These are phyloP conservation scores for Combretum micranthum DNA, from an alignment of 345 rosid genomes.

Conservation along the genomic window DNA sequence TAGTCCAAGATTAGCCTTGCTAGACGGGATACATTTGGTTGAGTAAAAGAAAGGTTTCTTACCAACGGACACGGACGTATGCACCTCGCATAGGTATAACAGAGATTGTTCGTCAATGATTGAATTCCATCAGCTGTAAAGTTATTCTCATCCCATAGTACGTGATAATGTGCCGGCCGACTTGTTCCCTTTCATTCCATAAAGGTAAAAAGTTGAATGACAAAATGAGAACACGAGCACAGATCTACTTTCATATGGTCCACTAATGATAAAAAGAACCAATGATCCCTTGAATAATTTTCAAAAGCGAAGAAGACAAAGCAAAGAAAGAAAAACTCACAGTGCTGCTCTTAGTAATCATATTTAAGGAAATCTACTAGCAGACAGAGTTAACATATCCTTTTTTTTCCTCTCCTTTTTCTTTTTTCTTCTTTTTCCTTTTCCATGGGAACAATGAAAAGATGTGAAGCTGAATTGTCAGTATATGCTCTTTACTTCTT, in stretches of 20 bases:
- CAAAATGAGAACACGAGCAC: neutral
- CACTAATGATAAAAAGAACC: neutral
- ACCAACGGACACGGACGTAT: slow-evolving; percentile 97
- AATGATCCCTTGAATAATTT: neutral
- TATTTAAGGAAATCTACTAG: too few relatives aligned
- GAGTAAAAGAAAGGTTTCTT: slow-evolving; percentile 11
- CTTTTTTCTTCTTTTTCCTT: too few relatives aligned
- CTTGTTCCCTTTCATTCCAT: slow-evolving; percentile 70
- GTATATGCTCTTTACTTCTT: too few relatives aligned
- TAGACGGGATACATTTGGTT: too few relatives aligned
- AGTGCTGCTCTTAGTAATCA: too few relatives aligned
- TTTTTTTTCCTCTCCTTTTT: too few relatives aligned
- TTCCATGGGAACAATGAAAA: too few relatives aligned
- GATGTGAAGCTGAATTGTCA: too few relatives aligned
- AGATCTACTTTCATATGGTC: neutral
- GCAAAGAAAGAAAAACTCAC: neutral
- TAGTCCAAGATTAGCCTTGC: too few relatives aligned
- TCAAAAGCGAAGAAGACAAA: neutral
- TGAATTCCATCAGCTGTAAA: slow-evolving; percentile 97
- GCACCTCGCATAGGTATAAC: slow-evolving; percentile 97
- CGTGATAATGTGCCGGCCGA: slow-evolving; percentile 99
- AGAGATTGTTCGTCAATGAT: slow-evolving; percentile 89
- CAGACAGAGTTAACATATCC: too few relatives aligned
- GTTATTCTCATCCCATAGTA: slow-evolving; percentile 97
- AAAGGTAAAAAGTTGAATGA: neutral